These are phyloP conservation scores for Rosa chinensis DNA, from an alignment of 306 rosid species.

Conservation along the genomic window DNA sequence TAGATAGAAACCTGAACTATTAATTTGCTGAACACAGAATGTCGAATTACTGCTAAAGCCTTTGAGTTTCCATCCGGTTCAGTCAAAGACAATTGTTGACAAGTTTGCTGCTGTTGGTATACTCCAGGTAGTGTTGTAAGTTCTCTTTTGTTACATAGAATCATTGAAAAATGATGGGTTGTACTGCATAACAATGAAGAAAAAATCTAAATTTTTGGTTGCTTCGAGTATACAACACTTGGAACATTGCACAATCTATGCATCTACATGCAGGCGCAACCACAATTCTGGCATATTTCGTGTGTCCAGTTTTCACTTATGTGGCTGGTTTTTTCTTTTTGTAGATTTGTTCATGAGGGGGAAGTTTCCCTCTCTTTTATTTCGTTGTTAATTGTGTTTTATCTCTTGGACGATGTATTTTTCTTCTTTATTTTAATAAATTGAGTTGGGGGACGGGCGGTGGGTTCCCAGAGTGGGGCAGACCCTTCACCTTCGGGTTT, in stretches of 20 bases:
- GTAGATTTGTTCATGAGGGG: too few relatives aligned
- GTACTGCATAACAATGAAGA: neutral
- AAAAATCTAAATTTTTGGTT: neutral
- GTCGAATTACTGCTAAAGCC: constrained; percentile 59
- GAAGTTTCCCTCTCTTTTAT: too few relatives aligned
- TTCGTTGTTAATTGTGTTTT: too few relatives aligned
- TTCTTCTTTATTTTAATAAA: too few relatives aligned
- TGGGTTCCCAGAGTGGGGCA: too few relatives aligned
- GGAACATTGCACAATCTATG: neutral
- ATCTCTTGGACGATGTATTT: too few relatives aligned
- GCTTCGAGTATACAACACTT: neutral
- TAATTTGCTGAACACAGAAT: constrained; percentile 42
- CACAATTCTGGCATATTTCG: too few relatives aligned
- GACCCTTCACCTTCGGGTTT: too few relatives aligned
- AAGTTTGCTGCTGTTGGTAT: constrained; percentile 96
- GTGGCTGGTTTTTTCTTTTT: too few relatives aligned
- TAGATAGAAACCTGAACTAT: constrained; percentile 11
- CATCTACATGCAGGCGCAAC: too few relatives aligned
- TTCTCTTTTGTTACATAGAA: neutral
- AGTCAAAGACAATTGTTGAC: constrained; percentile 61
- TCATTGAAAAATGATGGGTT: neutral
- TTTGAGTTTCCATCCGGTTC: constrained; percentile 48
- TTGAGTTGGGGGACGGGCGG: too few relatives aligned
- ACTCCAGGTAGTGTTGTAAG: constrained; percentile 59
- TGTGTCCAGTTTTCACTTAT: too few relatives aligned